Percentiles rank a stretch among this genome's conserved stretches.
These are phyloP conservation scores for Corymbia calophylla DNA, from an alignment of 441 rosid species.

Conservation along the genomic window DNA sequence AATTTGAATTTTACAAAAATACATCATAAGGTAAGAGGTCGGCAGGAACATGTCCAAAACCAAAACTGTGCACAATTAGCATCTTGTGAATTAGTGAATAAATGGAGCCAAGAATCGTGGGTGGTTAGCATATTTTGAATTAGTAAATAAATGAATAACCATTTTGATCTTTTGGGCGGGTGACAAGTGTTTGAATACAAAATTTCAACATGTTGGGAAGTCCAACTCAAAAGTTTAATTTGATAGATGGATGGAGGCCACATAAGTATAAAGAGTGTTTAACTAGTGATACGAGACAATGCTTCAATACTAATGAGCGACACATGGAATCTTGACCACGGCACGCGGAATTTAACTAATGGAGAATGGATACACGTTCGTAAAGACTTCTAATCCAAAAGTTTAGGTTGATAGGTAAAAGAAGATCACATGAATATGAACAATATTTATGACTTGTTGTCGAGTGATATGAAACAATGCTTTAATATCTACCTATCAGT, in stretches of 20 bases:
- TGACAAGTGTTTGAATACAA: neutral
- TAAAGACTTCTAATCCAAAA: neutral
- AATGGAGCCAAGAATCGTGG: neutral
- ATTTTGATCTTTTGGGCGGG: neutral
- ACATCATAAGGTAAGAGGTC: neutral
- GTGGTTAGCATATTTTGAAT: neutral
- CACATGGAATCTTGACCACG: neutral
- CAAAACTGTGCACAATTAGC: neutral
- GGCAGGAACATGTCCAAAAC: neutral
- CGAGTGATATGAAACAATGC: neutral
- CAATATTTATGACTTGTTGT: neutral
- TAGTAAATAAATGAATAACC: neutral
- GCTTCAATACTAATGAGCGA: neutral
- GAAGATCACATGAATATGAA: neutral
- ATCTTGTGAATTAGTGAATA: neutral
- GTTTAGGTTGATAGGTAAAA: accelerated
- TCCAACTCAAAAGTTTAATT: neutral
- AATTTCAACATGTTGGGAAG: neutral
- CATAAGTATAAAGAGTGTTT: neutral
- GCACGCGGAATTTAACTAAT: neutral
- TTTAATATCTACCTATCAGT: neutral
- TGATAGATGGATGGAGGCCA: neutral
- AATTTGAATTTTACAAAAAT: neutral
- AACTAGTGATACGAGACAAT: neutral
- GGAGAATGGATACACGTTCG: neutral